Evolutionary conservation across 345 rosid species (phyloP), one percentile per base, ranked within the genome.

Genomic region (Pistacia vera): DNA sequence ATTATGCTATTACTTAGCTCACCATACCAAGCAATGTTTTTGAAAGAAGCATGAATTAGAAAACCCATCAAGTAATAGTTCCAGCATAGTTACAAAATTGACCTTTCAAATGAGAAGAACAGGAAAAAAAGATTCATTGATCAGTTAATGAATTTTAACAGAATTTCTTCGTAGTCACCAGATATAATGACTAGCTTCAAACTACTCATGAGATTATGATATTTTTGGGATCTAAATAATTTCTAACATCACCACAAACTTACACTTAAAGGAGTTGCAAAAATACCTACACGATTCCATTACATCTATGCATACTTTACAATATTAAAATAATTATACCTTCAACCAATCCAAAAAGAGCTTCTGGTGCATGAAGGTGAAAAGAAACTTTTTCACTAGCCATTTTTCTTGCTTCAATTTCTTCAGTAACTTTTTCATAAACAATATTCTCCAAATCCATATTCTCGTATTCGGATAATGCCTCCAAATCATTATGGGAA

Each of bases 391-490:
- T 86, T 79, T 86, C 87, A 66, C 83, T 82, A 35, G 92, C 92
- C 82, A 56, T 84, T 84, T 85, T 92, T 75, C 86, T 84, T 35
- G 91, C 90, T 83, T 93, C 89, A 64, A 90, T 76, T 85, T 90
- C 98, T 81, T 91, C 93, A 38, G 76, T 85, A 66, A 87, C 91
- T 86, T 88, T 92, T 78, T 83, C 86, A 77, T 84, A 85, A 35
- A 86, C 94, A 86, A 87, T 81, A 79, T 83, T 92, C 84, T 94
- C 97, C 77, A 95, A 80, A 60, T 95, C 98, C 98, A 93, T 95
- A 78, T 92, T 93, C 79, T 93, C 98, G 51, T 88, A 84, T 68
- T 87, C 94, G 72, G 89, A 75, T 75, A 73, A 69, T 74, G 88
- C 79, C 79, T 83, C 93, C 81, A 85, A 60, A 55, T 90, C 87